phyloP scores from a whole-genome alignment of 345 rosid species.

The Lepidium didymum region DNA sequence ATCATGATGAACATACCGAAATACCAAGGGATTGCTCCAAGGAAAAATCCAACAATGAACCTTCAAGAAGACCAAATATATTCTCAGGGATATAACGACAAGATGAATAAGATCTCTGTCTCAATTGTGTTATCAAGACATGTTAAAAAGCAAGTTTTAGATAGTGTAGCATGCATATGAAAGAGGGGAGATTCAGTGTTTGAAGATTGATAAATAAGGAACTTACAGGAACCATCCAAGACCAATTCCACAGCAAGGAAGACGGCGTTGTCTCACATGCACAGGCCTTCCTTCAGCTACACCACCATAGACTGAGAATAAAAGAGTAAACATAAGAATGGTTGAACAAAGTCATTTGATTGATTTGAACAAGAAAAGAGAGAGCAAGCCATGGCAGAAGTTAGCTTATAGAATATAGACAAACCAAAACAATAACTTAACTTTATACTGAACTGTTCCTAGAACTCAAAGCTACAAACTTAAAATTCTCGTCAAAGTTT shows the following conservation, averaged over 20 bases:
- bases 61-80: conserved; percentile 30
- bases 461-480: not conserved
- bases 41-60: conserved; percentile 82
- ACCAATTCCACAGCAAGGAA: conserved; percentile 89
- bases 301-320: conserved; percentile 56
- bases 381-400: not conserved
- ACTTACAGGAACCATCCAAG: conserved; percentile 89
- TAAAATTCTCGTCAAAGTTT: not conserved
- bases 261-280: conserved; percentile 57
- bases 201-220: not conserved
- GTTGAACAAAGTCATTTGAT: not conserved
- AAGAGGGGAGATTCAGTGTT: not conserved
- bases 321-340: not conserved
- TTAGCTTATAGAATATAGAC: not conserved
- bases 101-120: not conserved
- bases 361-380: not conserved
- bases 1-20: conserved; percentile 53
- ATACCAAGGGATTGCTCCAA: conserved; percentile 88
- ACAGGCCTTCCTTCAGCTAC: conserved; percentile 87
- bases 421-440: not conserved
- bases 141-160: not conserved
- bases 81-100: not conserved
- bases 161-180: not conserved
- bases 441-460: not conserved
- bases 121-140: not conserved